phyloP scores from a whole-genome alignment of 176 grass and related monocot species.

The Chrysopogon serrulatus region DNA sequence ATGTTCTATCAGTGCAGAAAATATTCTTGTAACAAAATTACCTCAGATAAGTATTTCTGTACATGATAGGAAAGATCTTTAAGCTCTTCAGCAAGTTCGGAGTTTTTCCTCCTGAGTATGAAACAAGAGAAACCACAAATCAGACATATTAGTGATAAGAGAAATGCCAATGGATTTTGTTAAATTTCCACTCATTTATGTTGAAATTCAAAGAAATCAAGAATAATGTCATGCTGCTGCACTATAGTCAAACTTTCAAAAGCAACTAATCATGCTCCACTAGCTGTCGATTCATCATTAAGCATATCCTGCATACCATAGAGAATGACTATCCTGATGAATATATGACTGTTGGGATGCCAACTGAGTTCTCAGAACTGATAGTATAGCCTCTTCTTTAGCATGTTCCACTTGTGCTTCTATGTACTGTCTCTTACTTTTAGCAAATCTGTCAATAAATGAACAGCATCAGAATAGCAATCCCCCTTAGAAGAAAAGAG shows the following conservation, averaged over 20 bases:
- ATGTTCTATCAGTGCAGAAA: neutral
- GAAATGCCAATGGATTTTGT: neutral
- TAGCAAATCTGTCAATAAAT: conserved; percentile 38
- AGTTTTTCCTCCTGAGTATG: conserved; percentile 25
- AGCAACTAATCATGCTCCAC: neutral
- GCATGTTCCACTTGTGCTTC: conserved; percentile 33
- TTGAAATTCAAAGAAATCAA: neutral
- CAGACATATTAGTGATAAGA: conserved; percentile 1
- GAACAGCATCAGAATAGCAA: conserved; percentile 4
- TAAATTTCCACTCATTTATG: neutral
- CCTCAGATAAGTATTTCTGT: conserved; percentile 33
- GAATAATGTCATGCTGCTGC: neutral
- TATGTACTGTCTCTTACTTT: conserved; percentile 40
- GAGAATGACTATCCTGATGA: conserved; percentile 38
- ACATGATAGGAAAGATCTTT: conserved; percentile 41
- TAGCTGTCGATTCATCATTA: neutral
- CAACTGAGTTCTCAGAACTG: conserved; percentile 35
- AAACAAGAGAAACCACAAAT: conserved; percentile 15
- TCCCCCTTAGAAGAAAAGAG: neutral
- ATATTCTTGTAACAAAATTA: conserved; percentile 9
- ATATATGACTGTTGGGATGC: conserved; percentile 32
- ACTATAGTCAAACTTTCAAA: neutral
- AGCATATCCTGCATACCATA: conserved; percentile 23
- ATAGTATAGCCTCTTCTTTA: conserved; percentile 34
- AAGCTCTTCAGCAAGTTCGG: conserved; percentile 34